These are phyloP conservation scores for Globisporangium perplexum DNA, from an alignment of 352 stramenopile species.

Conservation along the genomic window DNA sequence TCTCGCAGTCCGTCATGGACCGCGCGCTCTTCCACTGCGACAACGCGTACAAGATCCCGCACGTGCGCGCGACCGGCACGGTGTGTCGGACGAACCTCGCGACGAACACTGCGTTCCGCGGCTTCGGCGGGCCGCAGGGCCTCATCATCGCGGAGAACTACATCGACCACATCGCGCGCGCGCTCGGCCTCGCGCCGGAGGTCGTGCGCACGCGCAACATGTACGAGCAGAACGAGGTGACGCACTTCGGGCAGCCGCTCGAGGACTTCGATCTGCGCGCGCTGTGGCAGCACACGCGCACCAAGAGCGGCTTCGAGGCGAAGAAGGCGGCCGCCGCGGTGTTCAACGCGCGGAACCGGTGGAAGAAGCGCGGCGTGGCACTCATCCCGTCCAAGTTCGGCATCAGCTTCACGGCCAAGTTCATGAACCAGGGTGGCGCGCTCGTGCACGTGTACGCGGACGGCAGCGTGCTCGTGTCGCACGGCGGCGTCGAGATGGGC, in stretches of 20 bases:
- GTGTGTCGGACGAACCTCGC: constrained; percentile 94
- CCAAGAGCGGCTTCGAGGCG: constrained; percentile 60
- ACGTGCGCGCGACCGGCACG: constrained; percentile 83
- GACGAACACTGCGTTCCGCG: constrained; percentile 94
- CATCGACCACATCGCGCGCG: constrained; percentile 93
- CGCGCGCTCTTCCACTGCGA: constrained; percentile 95
- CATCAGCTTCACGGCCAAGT: constrained; percentile 95
- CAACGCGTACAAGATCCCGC: constrained; percentile 92
- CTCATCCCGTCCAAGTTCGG: constrained; percentile 91
- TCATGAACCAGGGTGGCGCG: constrained; percentile 96
- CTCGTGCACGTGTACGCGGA: constrained; percentile 96
- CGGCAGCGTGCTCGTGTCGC: constrained; percentile 92
- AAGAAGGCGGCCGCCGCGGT: constrained; percentile 60
- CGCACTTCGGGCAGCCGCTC: constrained; percentile 92
- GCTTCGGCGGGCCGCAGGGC: constrained; percentile 94
- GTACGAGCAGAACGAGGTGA: constrained; percentile 86
- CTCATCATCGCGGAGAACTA: constrained; percentile 91
- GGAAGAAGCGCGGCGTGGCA: constrained; percentile 88
- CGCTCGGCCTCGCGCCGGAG: constrained; percentile 60
- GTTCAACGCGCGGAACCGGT: constrained; percentile 91
- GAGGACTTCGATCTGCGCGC: constrained; percentile 89
- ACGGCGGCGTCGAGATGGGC: constrained; percentile 97
- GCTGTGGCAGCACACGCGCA: constrained; percentile 76
- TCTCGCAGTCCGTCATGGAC: constrained; percentile 93
- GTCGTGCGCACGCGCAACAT: constrained; percentile 88